Conservation (phyloP, 106 monocot genomes). For the Dendrobium chrysotoxum region DNA sequence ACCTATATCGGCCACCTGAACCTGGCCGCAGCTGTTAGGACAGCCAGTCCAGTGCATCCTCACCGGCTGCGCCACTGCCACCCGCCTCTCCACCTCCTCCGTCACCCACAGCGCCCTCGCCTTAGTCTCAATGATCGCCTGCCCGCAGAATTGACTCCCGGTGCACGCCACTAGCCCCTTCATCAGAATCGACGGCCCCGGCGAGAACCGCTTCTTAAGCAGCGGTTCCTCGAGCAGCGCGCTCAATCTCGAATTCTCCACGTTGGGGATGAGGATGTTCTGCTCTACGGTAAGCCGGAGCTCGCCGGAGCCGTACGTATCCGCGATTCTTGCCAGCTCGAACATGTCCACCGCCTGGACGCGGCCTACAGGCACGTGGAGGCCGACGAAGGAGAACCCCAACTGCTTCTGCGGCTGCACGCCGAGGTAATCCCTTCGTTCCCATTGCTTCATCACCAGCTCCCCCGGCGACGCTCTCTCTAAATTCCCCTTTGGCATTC, state of each 20-base stretch:
- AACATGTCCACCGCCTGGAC: conserved; percentile 75
- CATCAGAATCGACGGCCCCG: conserved; percentile 64
- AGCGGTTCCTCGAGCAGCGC: conserved; percentile 56
- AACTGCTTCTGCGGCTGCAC: conserved; percentile 77
- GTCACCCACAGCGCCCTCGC: conserved; percentile 66
- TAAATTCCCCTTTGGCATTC: conserved; percentile 59
- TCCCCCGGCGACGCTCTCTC: conserved; percentile 54
- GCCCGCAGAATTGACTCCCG: conserved; percentile 94
- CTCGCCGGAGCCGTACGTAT: conserved; percentile 78
- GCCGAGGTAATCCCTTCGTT: conserved; percentile 70
- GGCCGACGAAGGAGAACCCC: conserved; percentile 69
- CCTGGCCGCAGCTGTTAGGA: conserved; percentile 90
- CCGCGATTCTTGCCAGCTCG: conserved; percentile 69
- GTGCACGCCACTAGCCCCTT: conserved; percentile 87
- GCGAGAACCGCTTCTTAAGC: conserved; percentile 41
- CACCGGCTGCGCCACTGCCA: conserved; percentile 45
- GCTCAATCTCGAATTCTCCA: conserved; percentile 29
- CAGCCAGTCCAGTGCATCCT: conserved; percentile 99
- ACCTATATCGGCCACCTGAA: conserved; percentile 91
- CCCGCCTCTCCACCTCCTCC: conserved; percentile 54
- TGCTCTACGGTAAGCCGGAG: conserved; percentile 92
- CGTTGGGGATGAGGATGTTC: conserved; percentile 79
- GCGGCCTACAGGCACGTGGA: conserved; percentile 79
- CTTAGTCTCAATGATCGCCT: conserved; percentile 97
- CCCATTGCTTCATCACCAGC: conserved; percentile 56